Base-by-base conservation (phyloP, 108 stramenopile genomes). In the Craspedostauros australis region DNA sequence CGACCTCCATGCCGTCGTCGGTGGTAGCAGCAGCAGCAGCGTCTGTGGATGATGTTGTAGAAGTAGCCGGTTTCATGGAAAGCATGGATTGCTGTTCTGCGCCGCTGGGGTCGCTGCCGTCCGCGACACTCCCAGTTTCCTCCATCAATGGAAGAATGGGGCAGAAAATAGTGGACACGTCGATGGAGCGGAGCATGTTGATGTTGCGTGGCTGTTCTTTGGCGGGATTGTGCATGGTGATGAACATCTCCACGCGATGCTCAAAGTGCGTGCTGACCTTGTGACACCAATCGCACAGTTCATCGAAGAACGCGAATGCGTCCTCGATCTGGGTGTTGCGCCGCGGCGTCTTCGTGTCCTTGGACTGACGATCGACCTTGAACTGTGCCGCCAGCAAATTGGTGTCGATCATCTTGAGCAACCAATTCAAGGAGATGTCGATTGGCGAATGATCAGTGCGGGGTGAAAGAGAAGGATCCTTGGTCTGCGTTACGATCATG, bases 141-240 rank as follows among this genome's bases (percentile, higher is more conserved):
- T 73, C 77, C 63, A 88, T 62, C 38, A 88, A 31, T 7, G 82
- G 77, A 4, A 80, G 46, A 18, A 88, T 54, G 3, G 86, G 86
- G 60, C 64, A 60, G 36, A 87, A 82, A 23, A 86, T 49, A 2
- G n/a, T n/a, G n/a, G n/a, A n/a, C n/a, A n/a, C n/a, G n/a, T n/a
- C n/a, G n/a, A n/a, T n/a, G n/a, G n/a, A n/a, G n/a, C n/a, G n/a
- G n/a, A n/a, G n/a, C n/a, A 21, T 50, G 20, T n/a, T 29, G 11
- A 20, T 27, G n/a, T 3, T 54, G n/a, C 28, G 25, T 40, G 50
- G 62, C 18, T 7, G 3, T 18, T 40, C n/a, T 3, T 21, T 43
- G 50, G 54, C 60, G 7, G 68, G 68, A 56, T 48, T 38, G 46
- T 69, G 68, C 9, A 27, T 62, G 2, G 39, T 41, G 16, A 46